These are phyloP conservation scores for Tuber aestivum DNA, from an alignment of 495 filamentous ascomycete species.

Conservation along the genomic window DNA sequence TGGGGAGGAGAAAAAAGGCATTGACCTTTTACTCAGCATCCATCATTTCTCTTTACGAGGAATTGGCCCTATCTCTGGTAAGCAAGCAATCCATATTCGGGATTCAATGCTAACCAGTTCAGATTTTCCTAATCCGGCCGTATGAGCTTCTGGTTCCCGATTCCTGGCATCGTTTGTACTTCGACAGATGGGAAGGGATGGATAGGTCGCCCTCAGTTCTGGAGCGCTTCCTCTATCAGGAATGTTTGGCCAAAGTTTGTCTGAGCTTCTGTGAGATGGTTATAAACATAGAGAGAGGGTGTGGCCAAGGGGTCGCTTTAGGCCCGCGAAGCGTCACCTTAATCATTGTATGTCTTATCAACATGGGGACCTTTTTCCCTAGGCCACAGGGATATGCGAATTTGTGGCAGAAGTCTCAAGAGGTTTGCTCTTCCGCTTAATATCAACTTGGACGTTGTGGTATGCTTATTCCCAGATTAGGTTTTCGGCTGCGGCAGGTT, in stretches of 20 bases:
- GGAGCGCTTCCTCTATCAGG: not conserved
- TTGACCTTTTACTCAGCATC: conserved; percentile 14
- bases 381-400: not conserved
- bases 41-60: conserved; percentile 14
- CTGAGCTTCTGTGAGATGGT: conserved; percentile 16
- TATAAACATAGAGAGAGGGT: conserved; percentile 1
- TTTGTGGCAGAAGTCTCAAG: conserved; percentile 14
- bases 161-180: conserved; percentile 6
- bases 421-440: conserved; percentile 1
- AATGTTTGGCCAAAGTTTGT: not conserved
- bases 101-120: not conserved
- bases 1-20: not conserved
- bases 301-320: not conserved
- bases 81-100: not conserved
- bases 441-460: not conserved
- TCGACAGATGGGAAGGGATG: not conserved
- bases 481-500: not conserved
- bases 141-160: conserved; percentile 10
- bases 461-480: not conserved
- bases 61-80: conserved; percentile 10
- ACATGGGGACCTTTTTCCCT: conserved; percentile 5
- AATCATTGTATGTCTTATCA: conserved; percentile 16
- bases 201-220: conserved; percentile 8
- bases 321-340: conserved; percentile 8
- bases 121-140: conserved; percentile 15